Conservation (phyloP, 345 rosid genomes). For the Hibiscus trionum region DNA sequence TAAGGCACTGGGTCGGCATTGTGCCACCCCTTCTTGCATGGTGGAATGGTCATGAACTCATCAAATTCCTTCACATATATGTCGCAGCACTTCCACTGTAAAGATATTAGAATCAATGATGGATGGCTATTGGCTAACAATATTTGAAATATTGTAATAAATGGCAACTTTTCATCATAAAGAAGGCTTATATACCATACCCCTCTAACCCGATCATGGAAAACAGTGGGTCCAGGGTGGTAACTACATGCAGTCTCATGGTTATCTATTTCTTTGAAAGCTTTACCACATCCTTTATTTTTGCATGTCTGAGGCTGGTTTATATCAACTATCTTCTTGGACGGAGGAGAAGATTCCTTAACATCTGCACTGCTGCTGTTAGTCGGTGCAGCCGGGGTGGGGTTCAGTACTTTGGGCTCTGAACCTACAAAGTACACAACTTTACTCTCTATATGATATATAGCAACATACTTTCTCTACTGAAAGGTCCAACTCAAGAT, state of each 20-base stretch:
- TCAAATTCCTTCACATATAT: slow-evolving; percentile 86
- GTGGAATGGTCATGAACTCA: slow-evolving; percentile 85
- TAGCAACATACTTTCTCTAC: not conserved
- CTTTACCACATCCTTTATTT: slow-evolving; percentile 76
- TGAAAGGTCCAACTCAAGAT: not conserved
- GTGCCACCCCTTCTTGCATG: slow-evolving; percentile 94
- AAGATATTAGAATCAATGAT: not conserved
- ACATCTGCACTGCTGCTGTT: slow-evolving; percentile 25
- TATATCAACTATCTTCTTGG: slow-evolving; percentile 50
- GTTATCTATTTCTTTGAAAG: slow-evolving; percentile 82
- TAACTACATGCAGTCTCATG: slow-evolving; percentile 69
- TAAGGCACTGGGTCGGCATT: slow-evolving; percentile 32
- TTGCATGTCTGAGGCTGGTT: slow-evolving; percentile 72
- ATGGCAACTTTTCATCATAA: not conserved
- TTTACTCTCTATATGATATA: not conserved
- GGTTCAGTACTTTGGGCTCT: slow-evolving; percentile 31
- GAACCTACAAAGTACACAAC: slow-evolving; percentile 41
- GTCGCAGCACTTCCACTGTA: slow-evolving; percentile 96
- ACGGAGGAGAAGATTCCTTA: slow-evolving; percentile 24
- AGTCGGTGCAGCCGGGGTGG: slow-evolving; percentile 18
- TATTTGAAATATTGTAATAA: not conserved
- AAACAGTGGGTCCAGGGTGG: slow-evolving; percentile 95
- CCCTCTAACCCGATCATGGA: slow-evolving; percentile 86
- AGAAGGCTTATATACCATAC: slow-evolving; percentile 20
- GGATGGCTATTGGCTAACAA: not conserved